Base-by-base conservation (phyloP, 1,284 basidiomycete species). In the Megacollybia platyphylla region DNA sequence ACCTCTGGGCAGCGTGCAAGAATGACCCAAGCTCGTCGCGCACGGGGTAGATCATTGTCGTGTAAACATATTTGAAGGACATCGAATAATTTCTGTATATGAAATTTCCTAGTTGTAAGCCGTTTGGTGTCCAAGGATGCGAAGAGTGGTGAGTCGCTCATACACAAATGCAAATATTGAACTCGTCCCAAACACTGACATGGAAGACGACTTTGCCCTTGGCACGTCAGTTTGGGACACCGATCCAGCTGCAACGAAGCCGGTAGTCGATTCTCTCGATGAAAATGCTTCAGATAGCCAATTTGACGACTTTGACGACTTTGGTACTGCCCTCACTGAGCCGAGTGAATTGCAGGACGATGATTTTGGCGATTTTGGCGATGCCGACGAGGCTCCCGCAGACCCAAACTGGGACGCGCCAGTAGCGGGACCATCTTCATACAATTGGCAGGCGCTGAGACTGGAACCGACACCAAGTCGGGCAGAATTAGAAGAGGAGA, bases 331-430 rank as follows among this genome's bases (percentile, higher is more conserved):
- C 36, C 58, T 64, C 27, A 66, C 70, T 50, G 57, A 62, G 4
- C 59, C 63, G 20, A 56, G 29, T 27, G 41, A 1, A 60, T 59
- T 32, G 63, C 62, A 7, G 64, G 79, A 78, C 36, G 84, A 85
- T 54, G 84, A 85, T 46, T 87, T 84, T 58, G 86, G 79, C 40
- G 87, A 91, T 54, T 92, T 92, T 65, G 88, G 84, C 11, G 86
- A 87, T 52, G 88, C 88, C 58, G 86, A 76, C 44, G 87, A 87
- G 49, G 52, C 55, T 13, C 48, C 63, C 32, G 48, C 52, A 20
- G 53, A 52, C 2, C 64, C 77, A 18, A 59, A 59, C 46, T 64
- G 67, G 42, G 57, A 65, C 44, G 54, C 54, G 39, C 60, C 52
- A 37, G 55, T 65, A 48, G 60, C 68, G 37, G 69, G 64, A 6